Base-by-base conservation (phyloP, 805 yeast species). In the Saccharomycopsis fermentans region DNA sequence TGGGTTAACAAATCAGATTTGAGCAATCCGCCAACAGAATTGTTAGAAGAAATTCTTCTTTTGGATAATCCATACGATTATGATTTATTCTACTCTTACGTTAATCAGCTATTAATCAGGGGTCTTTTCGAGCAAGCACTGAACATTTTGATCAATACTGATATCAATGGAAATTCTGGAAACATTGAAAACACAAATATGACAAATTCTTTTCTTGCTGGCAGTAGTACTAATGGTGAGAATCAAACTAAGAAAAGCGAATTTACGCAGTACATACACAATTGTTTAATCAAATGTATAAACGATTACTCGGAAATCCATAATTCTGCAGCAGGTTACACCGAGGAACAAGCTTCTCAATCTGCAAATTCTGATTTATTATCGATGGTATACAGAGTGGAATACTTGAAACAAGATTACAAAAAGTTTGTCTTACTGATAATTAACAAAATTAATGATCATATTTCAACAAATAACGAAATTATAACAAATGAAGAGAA, bases 1-100 rank as follows among this genome's bases (percentile, higher is more conserved):
- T 87, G 94, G 94, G 74, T 84, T 27, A 87, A 87, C 66, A 75
- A 81, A 58, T 82, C 84, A 34, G 88, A 86, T 66, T 82, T 84
- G 4, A 80, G 81, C 32, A 55, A 55, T 63, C 91, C 91, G 1
- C 81, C 77, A 59, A 73, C 74, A 19, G 80, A 76, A 29, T 69
- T 79, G 35, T 73, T 79, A 3, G 78, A 81, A 56, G 73, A 69
- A 51, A 78, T 78, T 9, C 69, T 77, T 64, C 66, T 67, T 35
- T 71, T 69, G 21, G 78, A 75, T 1, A 71, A 67, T 52, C 83
- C 82, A 8, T 80, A 74, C 66, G 65, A 66, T 57, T 82, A 77
- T 63, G 74, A 79, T 2, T 71, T 71, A 48, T 87, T 87, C 64
- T 87, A 90, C 90, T 78, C 74, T 32, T 78, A 81, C 59, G 60